These are phyloP conservation scores for Pichia cactophila DNA, from an alignment of 1,139 yeast species.

Conservation along the genomic window DNA sequence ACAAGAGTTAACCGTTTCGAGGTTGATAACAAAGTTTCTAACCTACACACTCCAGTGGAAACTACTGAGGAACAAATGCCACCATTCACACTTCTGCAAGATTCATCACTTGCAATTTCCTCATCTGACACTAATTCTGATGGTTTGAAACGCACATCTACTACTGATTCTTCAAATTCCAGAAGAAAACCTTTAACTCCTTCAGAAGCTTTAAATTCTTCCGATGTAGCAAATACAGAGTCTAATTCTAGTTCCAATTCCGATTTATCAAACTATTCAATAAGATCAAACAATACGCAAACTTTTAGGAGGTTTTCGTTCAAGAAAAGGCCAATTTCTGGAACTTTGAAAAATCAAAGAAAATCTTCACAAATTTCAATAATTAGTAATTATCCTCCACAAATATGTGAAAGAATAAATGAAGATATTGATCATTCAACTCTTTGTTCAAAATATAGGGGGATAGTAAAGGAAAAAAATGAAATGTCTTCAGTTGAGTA, in stretches of 20 bases:
- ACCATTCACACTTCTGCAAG: neutral
- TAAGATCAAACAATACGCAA: neutral
- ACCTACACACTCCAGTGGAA: neutral
- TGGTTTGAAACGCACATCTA: neutral
- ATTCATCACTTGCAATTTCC: neutral
- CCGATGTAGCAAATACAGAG: neutral
- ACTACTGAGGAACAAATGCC: neutral
- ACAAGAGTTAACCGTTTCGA: neutral
- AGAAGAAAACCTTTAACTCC: conserved; percentile 5
- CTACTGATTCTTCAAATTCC: neutral
- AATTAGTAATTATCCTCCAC: conserved; percentile 25
- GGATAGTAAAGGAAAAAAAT: conserved; percentile 25
- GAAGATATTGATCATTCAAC: conserved; percentile 25
- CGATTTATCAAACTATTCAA: neutral
- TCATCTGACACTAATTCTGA: neutral
- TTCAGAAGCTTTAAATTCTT: conserved; percentile 5
- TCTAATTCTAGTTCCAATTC: neutral
- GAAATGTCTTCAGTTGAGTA: conserved; percentile 23
- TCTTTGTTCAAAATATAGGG: conserved; percentile 24
- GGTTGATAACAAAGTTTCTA: neutral
- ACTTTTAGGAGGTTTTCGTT: conserved; percentile 23
- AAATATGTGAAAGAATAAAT: conserved; percentile 22
- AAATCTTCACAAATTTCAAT: conserved; percentile 24
- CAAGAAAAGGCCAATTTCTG: conserved; percentile 22
- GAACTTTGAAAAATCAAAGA: conserved; percentile 7